Percentiles rank a stretch among this genome's conserved stretches.
Conservation (phyloP, 192 early-diverging fungal species). For the Backusella sp. region DNA sequence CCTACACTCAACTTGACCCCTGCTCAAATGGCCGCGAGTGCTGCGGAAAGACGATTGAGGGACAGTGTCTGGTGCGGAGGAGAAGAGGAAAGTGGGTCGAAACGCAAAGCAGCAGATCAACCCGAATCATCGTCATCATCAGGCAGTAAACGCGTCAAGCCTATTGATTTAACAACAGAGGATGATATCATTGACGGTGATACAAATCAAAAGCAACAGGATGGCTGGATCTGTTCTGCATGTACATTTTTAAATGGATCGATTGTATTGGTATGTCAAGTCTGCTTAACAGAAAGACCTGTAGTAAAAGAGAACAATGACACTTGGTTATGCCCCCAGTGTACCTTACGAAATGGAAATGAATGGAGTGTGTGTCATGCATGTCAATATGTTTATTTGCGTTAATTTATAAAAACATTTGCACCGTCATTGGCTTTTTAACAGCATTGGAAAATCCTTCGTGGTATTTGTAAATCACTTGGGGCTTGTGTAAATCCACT, state of each 20-base stretch:
- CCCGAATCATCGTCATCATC: not conserved
- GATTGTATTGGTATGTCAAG: slow-evolving; percentile 44
- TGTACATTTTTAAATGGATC: slow-evolving; percentile 59
- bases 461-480: slow-evolving; percentile 74
- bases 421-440: slow-evolving; percentile 66
- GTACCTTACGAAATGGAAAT: not conserved
- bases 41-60: slow-evolving; percentile 62
- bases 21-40: slow-evolving; percentile 60
- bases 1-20: slow-evolving; percentile 39
- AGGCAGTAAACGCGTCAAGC: not conserved
- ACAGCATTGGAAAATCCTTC: slow-evolving; percentile 94
- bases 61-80: slow-evolving; percentile 75
- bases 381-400: slow-evolving; percentile 5
- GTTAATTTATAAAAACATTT: slow-evolving; percentile 50
- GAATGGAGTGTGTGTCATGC: slow-evolving; percentile 3
- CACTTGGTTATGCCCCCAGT: not conserved
- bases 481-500: slow-evolving; percentile 26
- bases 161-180: not conserved
- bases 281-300: slow-evolving; percentile 38
- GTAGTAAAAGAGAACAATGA: not conserved
- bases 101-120: not conserved
- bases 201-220: not conserved
- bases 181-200: not conserved
- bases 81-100: not conserved
- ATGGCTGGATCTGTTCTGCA: slow-evolving; percentile 48